Conservation (phyloP, 2,329 filamentous ascomycete genomes). For the Annulohypoxylon truncatum region DNA sequence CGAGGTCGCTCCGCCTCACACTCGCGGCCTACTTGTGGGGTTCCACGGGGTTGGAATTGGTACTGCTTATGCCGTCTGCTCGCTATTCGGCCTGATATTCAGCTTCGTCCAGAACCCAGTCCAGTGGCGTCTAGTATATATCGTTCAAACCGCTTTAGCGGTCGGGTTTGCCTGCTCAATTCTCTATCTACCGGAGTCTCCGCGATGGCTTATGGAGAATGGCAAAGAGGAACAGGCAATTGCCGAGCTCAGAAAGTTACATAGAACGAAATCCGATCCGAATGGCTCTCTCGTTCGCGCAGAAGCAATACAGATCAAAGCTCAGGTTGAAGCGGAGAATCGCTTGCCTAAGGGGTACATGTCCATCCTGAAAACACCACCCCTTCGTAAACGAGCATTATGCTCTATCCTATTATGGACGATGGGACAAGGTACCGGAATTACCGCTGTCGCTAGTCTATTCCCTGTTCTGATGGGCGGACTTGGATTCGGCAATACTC, state of each 20-base stretch:
- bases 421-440: constrained; percentile 49
- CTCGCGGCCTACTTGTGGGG: constrained; percentile 43
- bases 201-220: constrained; percentile 42
- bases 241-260: constrained; percentile 39
- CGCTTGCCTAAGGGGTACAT: constrained; percentile 43
- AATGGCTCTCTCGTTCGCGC: constrained; percentile 43
- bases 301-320: constrained; percentile 46
- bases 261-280: constrained; percentile 42
- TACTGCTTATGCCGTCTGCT: constrained; percentile 44
- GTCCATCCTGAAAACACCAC: constrained; percentile 46
- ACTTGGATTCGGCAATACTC: constrained; percentile 47
- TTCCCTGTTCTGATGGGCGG: constrained; percentile 47
- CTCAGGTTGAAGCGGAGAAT: constrained; percentile 43
- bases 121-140: constrained; percentile 46
- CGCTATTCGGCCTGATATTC: constrained; percentile 40
- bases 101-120: constrained; percentile 40
- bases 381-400: constrained; percentile 45
- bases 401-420: constrained; percentile 47
- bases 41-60: constrained; percentile 47
- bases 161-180: constrained; percentile 34
- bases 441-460: constrained; percentile 48
- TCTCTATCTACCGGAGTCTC: constrained; percentile 41
- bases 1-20: constrained; percentile 46
- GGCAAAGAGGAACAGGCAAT: constrained; percentile 40
- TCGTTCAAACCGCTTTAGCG: constrained; percentile 36